Evolutionary conservation across 2,329 filamentous ascomycete species (phyloP), one percentile per base, ranked within the genome.

Genomic region (Lachnellula arida): DNA sequence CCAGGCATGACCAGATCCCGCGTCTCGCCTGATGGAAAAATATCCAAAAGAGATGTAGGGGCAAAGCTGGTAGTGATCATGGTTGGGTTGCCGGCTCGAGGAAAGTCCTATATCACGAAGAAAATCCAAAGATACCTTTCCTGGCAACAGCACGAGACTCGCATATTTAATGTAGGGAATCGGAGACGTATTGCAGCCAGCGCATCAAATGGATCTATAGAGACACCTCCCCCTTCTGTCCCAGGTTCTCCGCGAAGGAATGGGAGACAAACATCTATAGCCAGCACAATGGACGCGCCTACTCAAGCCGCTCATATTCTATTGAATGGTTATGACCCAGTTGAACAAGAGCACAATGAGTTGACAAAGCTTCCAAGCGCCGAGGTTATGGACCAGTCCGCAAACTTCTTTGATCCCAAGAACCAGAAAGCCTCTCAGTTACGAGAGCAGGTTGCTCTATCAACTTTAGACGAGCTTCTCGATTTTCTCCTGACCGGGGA

Each of bases 31-130:
- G 94, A 99, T 72, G 94, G 94, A 63, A 86, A 90, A 67, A 99
- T 99, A 65, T 88, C 94, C 54, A 86, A 93, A 69, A 83, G 93
- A 68, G 94, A 99, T 80, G 89, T 99, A 49, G 94, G 92, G 49
- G 89, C 94, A 42, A 99, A 99, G 78, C 79, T 99, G 60, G 91
- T 97, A 69, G 96, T 99, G 67, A 86, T 99, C 71, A 99, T 99
- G 94, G 94, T 99, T 58, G 94, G 94, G 61, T 76, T 99, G 66
- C 94, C 94, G 2, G 94, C 94, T 9, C 81, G 94, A 67, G 94
- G 94, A 70, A 99, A 99, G 76, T 97, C 92, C 54, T 99, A 99
- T 74, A 96, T 99, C 67, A 97, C 94, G 59, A 97, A 97, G 78
- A 99, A 99, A 76, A 82, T 99, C 60, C 89, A 94, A 57, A 84